Evolutionary conservation across 371 early-diverging fungal genomes (phyloP).

Genomic region (Umbelopsis sp.): DNA sequence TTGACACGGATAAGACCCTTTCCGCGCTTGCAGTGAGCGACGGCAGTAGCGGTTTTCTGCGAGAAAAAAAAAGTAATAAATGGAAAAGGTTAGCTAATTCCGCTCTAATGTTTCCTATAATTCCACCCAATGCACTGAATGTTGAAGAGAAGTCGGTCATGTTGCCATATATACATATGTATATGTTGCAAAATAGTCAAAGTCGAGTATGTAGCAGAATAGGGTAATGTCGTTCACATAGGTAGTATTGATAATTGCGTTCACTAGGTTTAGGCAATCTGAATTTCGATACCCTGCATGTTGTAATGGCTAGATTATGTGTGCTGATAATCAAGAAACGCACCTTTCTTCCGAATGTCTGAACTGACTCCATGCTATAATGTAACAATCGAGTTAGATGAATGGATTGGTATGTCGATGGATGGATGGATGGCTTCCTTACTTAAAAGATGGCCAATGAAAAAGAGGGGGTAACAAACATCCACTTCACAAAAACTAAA

Average conservation of each 20-base stretch:
- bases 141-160: not conserved
- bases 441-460: not conserved
- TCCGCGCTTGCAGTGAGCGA: slow-evolving; percentile 98
- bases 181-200: too few relatives aligned
- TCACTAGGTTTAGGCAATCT: too few relatives aligned
- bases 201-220: too few relatives aligned
- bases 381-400: slow-evolving; percentile 13
- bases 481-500: too few relatives aligned
- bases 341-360: slow-evolving; percentile 64
- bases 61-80: not conserved
- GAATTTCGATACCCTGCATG: not conserved
- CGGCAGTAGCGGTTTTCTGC: slow-evolving; percentile 99
- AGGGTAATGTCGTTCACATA: too few relatives aligned
- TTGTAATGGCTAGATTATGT: not conserved
- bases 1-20: slow-evolving; percentile 97
- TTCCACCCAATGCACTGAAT: not conserved
- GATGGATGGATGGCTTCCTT: slow-evolving; percentile 20
- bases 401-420: not conserved
- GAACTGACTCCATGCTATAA: slow-evolving; percentile 53
- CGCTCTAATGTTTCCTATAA: not conserved
- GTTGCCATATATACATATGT: not conserved
- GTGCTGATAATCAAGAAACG: slow-evolving; percentile 22
- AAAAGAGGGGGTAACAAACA: not conserved
- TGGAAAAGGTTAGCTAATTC: not conserved
- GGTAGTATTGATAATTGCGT: too few relatives aligned